Evolutionary conservation across 1,284 basidiomycete species (phyloP), one percentile per base, ranked within the genome.

Genomic region (Ganoderma leucocontextum): DNA sequence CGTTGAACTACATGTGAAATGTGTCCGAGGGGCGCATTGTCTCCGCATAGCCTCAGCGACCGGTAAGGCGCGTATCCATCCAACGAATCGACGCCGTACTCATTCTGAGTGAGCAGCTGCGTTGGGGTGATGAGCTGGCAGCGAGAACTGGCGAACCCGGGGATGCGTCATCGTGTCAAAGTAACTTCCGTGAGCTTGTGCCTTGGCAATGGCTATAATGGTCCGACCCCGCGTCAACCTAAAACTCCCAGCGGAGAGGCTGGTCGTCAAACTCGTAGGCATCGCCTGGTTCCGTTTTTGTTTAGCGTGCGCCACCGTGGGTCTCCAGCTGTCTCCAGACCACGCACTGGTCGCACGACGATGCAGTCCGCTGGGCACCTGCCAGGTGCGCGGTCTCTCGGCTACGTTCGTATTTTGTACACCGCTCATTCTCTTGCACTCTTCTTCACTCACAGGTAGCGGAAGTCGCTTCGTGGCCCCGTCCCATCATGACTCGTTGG

Each of bases 291-390:
- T 22, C 47, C 33, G 55, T 12, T 38, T 58, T 38, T 58, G 55
- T 22, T 9, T 58, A 58, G 55, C 55, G 35, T 38, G 33, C 35
- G 55, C 55, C 55, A 58, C 55, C n/a, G 33, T 7, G 19, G 52
- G 55, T 58, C 8, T 58, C 35, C 55, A 29, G 29, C 29, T 29
- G 29, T 29, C 29, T 2, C 29, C 29, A 58, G 55, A 38, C 35
- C 55, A 38, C 29, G 33, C 35, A n/a, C 35, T 25, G 22, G 47
- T 12, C 47, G 47, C 22, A 25, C 8, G 47, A 13, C 52, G 52
- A 13, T 7, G 47, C 47, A n/a, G 22, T 49, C 12, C 9, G 47
- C 47, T 49, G 47, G 47, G 47, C 47, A 49, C 47, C n/a, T 25
- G 22, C 1, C n/a, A 49, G 47, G 47, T 25, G 47, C 12, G 47